These are phyloP conservation scores for Pelargonium citronellum DNA, from an alignment of 441 rosid species.

Conservation along the genomic window DNA sequence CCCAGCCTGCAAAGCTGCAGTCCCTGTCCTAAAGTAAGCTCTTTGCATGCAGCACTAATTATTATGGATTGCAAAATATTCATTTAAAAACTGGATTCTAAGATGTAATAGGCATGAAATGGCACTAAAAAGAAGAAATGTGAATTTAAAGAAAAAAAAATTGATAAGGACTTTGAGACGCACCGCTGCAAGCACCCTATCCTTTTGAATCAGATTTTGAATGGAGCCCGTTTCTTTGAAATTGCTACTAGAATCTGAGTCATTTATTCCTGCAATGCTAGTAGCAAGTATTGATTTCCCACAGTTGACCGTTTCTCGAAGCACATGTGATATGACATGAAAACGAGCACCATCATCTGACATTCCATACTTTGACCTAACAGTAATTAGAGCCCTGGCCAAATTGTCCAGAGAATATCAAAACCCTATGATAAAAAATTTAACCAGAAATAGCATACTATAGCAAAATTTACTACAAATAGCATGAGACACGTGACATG, in stretches of 20 bases:
- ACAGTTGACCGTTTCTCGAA: slow-evolving; percentile 80
- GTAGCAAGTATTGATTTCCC: slow-evolving; percentile 86
- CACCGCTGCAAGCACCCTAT: slow-evolving; percentile 78
- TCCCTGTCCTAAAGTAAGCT: not conserved
- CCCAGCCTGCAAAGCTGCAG: not conserved
- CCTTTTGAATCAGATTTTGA: slow-evolving; percentile 83
- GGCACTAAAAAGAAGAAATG: not conserved
- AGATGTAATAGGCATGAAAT: not conserved
- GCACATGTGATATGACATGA: slow-evolving; percentile 87
- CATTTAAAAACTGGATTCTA: not conserved
- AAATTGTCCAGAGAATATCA: slow-evolving; percentile 26
- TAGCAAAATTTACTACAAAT: not conserved
- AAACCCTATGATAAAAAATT: slow-evolving; percentile 14
- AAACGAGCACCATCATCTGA: slow-evolving; percentile 93
- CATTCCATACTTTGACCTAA: slow-evolving; percentile 73
- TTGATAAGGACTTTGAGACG: slow-evolving; percentile 23
- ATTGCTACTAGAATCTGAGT: slow-evolving; percentile 56
- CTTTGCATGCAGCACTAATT: not conserved
- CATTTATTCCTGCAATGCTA: slow-evolving; percentile 73
- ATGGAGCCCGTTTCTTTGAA: slow-evolving; percentile 64
- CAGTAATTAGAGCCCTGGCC: slow-evolving; percentile 71
- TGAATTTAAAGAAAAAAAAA: not conserved
- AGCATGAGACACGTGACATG: slow-evolving; percentile 1
- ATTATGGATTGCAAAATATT: not conserved
- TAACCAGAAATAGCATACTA: not conserved